phyloP scores from a whole-genome alignment of 2,329 filamentous ascomycete species.

The Botryotinia convoluta region DNA sequence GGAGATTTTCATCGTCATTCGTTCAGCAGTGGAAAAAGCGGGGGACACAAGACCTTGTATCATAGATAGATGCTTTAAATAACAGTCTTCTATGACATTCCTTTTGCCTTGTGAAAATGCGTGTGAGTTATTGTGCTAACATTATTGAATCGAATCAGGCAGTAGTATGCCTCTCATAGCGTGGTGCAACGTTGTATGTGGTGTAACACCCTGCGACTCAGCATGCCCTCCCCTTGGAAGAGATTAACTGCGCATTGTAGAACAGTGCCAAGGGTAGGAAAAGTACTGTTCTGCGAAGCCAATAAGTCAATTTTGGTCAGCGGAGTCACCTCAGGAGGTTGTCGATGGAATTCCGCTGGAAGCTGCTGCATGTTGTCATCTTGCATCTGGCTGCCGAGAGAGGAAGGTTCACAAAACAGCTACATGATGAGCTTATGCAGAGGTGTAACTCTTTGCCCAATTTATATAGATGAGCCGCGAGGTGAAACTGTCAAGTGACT shows the following conservation, averaged over 20 bases:
- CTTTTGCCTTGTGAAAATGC: neutral
- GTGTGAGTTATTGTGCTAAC: neutral
- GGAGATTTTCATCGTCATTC: neutral
- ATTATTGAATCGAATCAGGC: neutral
- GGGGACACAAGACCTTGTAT: neutral
- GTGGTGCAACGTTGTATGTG: neutral
- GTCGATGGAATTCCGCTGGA: too few relatives aligned
- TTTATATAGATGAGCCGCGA: neutral
- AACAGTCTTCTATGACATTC: neutral
- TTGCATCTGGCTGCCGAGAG: neutral
- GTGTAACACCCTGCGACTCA: neutral
- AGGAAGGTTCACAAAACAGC: neutral
- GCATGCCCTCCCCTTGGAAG: neutral
- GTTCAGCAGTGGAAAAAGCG: neutral
- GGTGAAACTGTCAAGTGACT: neutral
- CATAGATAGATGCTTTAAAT: conserved; percentile 9
- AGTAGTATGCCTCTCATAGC: too few relatives aligned
- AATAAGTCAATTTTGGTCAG: neutral
- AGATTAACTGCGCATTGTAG: neutral
- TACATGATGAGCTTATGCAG: neutral
- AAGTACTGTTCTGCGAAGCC: neutral
- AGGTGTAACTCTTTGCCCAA: neutral
- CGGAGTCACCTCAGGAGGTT: neutral
- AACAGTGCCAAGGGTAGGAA: neutral
- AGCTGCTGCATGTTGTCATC: neutral